phyloP scores from a whole-genome alignment of 148 eudicot genomes.

The Diospyros kaki region DNA sequence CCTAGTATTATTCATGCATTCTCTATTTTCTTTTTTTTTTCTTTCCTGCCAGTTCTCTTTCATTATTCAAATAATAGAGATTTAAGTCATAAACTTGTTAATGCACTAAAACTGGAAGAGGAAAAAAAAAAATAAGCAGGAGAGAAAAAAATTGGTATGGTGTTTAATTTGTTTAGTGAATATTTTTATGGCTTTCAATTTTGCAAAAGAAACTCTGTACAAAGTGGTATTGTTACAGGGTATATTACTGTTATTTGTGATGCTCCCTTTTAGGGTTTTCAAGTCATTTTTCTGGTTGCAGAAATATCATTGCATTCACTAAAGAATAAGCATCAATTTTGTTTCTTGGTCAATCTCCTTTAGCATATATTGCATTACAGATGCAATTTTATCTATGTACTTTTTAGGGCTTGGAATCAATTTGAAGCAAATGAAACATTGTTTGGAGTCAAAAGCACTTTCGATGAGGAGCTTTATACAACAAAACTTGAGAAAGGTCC shows the following conservation, averaged over 20 bases:
- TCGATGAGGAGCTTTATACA: slow-evolving; percentile 95
- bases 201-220: not conserved
- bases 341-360: slow-evolving; percentile 1
- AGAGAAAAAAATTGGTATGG: not conserved
- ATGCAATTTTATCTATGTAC: slow-evolving; percentile 5
- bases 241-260: too few species aligned
- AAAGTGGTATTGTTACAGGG: not conserved
- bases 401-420: slow-evolving; percentile 87
- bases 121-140: not conserved
- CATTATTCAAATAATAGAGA: too few species aligned
- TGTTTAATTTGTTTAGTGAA: not conserved
- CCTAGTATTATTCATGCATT: too few species aligned
- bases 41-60: not conserved
- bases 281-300: not conserved
- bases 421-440: slow-evolving; percentile 83
- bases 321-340: not conserved
- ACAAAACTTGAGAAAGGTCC: slow-evolving; percentile 94
- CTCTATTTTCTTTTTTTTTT: not conserved
- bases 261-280: not conserved
- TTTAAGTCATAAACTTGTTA: too few species aligned
- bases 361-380: slow-evolving; percentile 14
- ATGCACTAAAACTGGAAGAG: not conserved
- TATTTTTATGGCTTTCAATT: not conserved
- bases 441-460: slow-evolving; percentile 96
- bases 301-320: not conserved